Base-by-base conservation (phyloP, 108 stramenopile genomes). In the Fistulifera solaris region DNA sequence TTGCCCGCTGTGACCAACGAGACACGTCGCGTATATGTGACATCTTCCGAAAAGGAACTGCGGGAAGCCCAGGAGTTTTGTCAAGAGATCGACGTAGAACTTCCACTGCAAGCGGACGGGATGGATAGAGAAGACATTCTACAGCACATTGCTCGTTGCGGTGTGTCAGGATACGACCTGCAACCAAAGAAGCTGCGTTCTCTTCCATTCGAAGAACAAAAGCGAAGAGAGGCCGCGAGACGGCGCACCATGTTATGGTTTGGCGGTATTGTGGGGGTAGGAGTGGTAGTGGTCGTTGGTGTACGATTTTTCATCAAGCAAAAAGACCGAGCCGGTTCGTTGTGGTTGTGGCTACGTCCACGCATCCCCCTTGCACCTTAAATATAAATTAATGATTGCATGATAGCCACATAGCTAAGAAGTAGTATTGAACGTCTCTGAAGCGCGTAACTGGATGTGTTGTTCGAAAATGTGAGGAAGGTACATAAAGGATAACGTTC, bases 191-290 rank as follows among this genome's bases (percentile, higher is more conserved):
- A 35, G 31, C 59, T 83, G 40, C 63, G 69, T 16, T 74, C 81
- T 6, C 83, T 62, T 26, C 85, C 85, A 11, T 77, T 81, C 44
- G 81, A 78, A 42, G 80, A 86, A 47, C 53, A 48, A 22, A 75
- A 82, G 39, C 67, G 73, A 23, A 58, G 54, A 15, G 73, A 78
- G 27, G 73, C 80, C 25, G 24, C 15, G 3, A 59, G 76, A 45
- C 55, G 58, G 24, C 52, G 66, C 2, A 38, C 15, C 4, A 35
- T 54, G 38, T 58, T 88, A 38, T 88, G 80, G 87, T 52, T 88
- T 54, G 81, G 83, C 8, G 54, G 54, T 2, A 35, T 54, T 21
- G 78, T 83, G 14, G 40, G 81, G 22, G 75, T 85, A 7, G 72
- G 80, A 50, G 87, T 77, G 4, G 75, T 80, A 13, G 71, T 80